Evolutionary conservation across 495 filamentous ascomycete species (phyloP).

Genomic region (Corynascus novoguineensis): DNA sequence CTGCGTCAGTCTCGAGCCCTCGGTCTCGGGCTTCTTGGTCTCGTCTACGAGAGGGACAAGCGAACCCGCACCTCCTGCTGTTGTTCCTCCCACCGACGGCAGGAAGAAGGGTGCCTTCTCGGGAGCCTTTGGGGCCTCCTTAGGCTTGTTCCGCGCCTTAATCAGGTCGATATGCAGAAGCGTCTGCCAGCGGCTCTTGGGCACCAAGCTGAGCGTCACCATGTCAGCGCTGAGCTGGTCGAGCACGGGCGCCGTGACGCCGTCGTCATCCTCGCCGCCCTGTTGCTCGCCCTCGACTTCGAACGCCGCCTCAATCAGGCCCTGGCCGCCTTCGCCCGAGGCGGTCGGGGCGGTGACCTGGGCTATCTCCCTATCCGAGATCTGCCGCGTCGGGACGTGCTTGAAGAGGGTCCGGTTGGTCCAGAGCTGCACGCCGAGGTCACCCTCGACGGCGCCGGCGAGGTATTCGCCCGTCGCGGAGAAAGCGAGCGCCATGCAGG

Average conservation of each 20-base stretch:
- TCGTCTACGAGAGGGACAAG: constrained; percentile 24
- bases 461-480: constrained; percentile 87
- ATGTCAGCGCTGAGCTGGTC: constrained; percentile 77
- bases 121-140: constrained; percentile 80
- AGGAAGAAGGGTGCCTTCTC: constrained; percentile 97
- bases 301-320: constrained; percentile 62
- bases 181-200: constrained; percentile 87
- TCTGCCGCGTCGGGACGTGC: constrained; percentile 74
- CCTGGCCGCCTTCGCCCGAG: constrained; percentile 78
- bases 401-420: constrained; percentile 87
- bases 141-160: constrained; percentile 89
- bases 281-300: constrained; percentile 43
- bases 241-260: constrained; percentile 44
- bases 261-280: constrained; percentile 47
- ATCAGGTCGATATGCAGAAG: constrained; percentile 86
- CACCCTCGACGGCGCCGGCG: constrained; percentile 77
- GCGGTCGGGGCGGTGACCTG: constrained; percentile 58
- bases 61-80: constrained; percentile 7
- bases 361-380: constrained; percentile 67
- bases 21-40: constrained; percentile 15
- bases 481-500: constrained; percentile 79
- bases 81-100: constrained; percentile 58
- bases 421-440: constrained; percentile 88
- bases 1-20: constrained; percentile 35
- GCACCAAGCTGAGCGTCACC: constrained; percentile 82